Conservation (phyloP, 768 basidiomycete species). For the Podaxis sp. region DNA sequence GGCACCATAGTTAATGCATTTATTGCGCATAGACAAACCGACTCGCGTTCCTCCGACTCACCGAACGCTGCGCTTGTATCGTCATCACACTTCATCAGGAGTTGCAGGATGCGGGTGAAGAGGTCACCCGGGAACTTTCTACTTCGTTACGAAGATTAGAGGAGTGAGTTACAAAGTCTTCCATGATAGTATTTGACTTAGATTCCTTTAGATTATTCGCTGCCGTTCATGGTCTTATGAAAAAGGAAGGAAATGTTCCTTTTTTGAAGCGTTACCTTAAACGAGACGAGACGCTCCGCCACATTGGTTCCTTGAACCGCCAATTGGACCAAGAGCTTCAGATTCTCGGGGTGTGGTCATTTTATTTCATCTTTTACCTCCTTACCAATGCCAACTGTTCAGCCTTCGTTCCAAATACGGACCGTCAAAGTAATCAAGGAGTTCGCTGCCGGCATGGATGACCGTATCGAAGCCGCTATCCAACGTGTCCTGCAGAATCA, state of each 20-base stretch:
- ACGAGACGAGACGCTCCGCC: constrained; percentile 62
- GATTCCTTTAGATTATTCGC: constrained; percentile 35
- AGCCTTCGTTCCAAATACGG: constrained; percentile 41
- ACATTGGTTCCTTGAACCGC: constrained; percentile 52
- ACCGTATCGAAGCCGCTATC: constrained; percentile 39
- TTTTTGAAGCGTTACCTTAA: constrained; percentile 80
- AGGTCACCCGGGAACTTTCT: constrained; percentile 47
- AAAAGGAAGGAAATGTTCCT: constrained; percentile 61
- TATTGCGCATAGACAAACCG: constrained; percentile 54
- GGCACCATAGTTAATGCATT: neutral
- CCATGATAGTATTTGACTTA: neutral
- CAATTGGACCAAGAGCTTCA: constrained; percentile 56
- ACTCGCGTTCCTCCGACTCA: constrained; percentile 65
- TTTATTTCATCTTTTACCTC: neutral
- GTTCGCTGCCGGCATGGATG: constrained; percentile 30
- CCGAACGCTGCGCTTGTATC: constrained; percentile 70
- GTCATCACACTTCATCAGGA: constrained; percentile 65
- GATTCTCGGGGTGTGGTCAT: constrained; percentile 50
- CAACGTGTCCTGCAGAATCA: constrained; percentile 32
- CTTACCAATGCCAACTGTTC: constrained; percentile 1
- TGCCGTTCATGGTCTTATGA: constrained; percentile 48
- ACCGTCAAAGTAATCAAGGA: constrained; percentile 51
- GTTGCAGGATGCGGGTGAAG: constrained; percentile 55
- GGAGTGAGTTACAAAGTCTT: constrained; percentile 30
- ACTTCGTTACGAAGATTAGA: constrained; percentile 51